A percentile compares a stretch with the other conserved stretches of the same genome.
Conservation (phyloP, 1,284 basidiomycete genomes). For the Ganoderma resinaceum region DNA sequence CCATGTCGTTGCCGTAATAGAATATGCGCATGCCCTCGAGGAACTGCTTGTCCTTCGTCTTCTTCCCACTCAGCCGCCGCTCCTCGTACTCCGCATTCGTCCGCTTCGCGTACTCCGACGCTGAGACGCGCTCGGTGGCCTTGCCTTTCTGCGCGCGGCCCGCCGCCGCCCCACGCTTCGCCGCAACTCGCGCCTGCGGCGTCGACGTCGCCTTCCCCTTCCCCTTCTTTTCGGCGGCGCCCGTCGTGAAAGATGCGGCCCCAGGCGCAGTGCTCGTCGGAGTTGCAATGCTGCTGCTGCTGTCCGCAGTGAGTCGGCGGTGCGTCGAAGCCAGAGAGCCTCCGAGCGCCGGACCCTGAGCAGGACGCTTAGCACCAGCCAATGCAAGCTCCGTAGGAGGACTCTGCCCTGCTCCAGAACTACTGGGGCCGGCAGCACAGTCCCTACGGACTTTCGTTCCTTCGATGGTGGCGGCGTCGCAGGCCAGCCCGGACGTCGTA, state of each 20-base stretch:
- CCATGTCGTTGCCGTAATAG: conserved; percentile 64
- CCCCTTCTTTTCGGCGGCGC: neutral
- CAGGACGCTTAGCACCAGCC: neutral
- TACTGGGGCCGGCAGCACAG: neutral
- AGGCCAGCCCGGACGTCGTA: neutral
- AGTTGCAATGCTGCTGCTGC: conserved; percentile 32
- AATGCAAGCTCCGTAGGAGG: too few species aligned
- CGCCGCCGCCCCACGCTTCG: neutral
- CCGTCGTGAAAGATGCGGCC: neutral
- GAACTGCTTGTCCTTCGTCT: conserved; percentile 28
- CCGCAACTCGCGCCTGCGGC: conserved; percentile 19
- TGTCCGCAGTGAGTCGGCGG: conserved; percentile 14
- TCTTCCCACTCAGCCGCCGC: conserved; percentile 27
- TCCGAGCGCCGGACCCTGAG: neutral
- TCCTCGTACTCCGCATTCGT: conserved; percentile 39
- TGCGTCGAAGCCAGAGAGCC: conserved; percentile 4
- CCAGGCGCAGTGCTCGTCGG: conserved; percentile 35
- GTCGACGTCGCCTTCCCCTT: conserved; percentile 6
- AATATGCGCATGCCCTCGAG: conserved; percentile 61
- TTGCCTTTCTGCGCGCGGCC: conserved; percentile 21
- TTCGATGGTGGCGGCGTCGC: neutral
- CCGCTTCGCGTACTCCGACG: conserved; percentile 48
- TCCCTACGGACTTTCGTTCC: neutral
- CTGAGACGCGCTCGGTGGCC: conserved; percentile 39
- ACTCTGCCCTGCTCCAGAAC: neutral